A percentile compares a stretch with the other conserved stretches of the same genome.
Conservation (phyloP, 768 basidiomycete genomes). For the Russula griseocarnosa region DNA sequence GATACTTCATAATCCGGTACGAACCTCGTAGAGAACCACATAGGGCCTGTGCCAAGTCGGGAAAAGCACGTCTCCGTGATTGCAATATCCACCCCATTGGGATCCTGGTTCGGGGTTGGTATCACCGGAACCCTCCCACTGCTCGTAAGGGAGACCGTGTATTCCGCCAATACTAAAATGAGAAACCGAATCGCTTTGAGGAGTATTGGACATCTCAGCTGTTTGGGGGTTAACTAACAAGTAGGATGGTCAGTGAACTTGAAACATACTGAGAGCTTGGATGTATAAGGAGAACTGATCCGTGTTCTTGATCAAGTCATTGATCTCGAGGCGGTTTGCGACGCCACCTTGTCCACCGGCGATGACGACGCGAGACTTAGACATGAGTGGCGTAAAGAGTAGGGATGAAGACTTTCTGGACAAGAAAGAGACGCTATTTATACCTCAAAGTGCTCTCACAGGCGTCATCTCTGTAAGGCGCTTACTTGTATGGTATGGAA, state of each 20-base stretch:
- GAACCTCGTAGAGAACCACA: conserved; percentile 12
- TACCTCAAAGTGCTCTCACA: not conserved
- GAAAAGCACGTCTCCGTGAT: conserved; percentile 49
- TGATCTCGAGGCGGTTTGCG: conserved; percentile 20
- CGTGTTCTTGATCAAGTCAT: conserved; percentile 36
- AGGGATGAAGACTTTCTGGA: not conserved
- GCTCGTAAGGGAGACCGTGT: conserved; percentile 47
- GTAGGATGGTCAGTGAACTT: not conserved
- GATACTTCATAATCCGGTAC: not conserved
- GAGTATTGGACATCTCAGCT: conserved; percentile 35
- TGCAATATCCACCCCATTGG: conserved; percentile 47
- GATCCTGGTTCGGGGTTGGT: conserved; percentile 29
- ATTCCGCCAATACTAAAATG: conserved; percentile 48
- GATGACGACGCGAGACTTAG: conserved; percentile 11
- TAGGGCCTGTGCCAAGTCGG: conserved; percentile 52
- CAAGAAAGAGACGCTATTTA: not conserved
- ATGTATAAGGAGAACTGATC: conserved; percentile 49
- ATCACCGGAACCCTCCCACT: conserved; percentile 42
- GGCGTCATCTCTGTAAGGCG: not conserved
- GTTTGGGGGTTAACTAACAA: not conserved
- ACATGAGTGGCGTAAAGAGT: not conserved
- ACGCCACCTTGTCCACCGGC: conserved; percentile 8
- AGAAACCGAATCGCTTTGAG: conserved; percentile 37
- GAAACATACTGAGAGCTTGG: conserved; percentile 44
- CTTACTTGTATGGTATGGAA: not conserved